Percentiles rank a stretch among this genome's conserved stretches.
Conservation (phyloP, 352 stramenopile genomes). For the Stephanocyclus meneghinianus region DNA sequence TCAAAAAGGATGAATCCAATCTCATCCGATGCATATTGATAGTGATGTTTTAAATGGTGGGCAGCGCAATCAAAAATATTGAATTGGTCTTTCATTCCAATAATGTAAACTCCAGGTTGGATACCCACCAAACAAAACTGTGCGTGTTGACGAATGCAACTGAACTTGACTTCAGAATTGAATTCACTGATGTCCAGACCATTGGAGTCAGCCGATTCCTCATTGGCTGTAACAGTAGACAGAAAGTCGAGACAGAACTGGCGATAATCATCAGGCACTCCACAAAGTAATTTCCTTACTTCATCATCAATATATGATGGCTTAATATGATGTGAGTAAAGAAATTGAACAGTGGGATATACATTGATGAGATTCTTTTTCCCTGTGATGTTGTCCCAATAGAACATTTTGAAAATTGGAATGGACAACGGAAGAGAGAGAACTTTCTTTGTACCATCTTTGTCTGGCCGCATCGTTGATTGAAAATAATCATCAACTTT, state of each 20-base stretch:
- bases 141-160: conserved; percentile 59
- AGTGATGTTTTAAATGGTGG: conserved; percentile 41
- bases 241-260: conserved; percentile 54
- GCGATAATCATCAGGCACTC: conserved; percentile 19
- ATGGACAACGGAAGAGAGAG: conserved; percentile 56
- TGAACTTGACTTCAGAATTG: conserved; percentile 44
- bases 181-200: conserved; percentile 28
- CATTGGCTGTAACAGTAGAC: conserved; percentile 13
- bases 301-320: conserved; percentile 58
- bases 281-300: conserved; percentile 32
- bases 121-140: conserved; percentile 63
- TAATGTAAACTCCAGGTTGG: conserved; percentile 58
- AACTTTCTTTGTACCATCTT: conserved; percentile 45
- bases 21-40: conserved; percentile 63
- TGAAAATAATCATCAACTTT: conserved; percentile 53
- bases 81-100: conserved; percentile 76
- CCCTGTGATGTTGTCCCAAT: conserved; percentile 36
- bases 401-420: conserved; percentile 62
- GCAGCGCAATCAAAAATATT: conserved; percentile 53
- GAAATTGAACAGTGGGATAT: conserved; percentile 67
- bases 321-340: conserved; percentile 68
- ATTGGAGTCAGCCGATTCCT: conserved; percentile 1
- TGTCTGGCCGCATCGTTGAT: conserved; percentile 26
- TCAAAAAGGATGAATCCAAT: conserved; percentile 68
- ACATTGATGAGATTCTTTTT: conserved; percentile 56